Evolutionary conservation across 805 yeast species (phyloP), one percentile per base, ranked within the genome.

Genomic region (Zygotorulaspora sp.): DNA sequence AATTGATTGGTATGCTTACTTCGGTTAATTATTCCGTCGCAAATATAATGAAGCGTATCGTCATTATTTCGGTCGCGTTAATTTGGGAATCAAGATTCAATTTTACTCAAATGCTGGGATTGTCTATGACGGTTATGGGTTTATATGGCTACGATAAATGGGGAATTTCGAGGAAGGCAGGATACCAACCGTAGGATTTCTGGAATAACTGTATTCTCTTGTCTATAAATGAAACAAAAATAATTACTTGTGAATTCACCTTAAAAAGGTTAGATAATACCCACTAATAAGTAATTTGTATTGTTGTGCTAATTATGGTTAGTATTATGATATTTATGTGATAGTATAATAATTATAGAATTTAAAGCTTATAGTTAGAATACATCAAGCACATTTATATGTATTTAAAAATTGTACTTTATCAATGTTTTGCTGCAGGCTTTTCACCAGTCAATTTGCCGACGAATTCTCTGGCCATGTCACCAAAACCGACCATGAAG

Each of bases 401-500:
- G n/a, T n/a, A n/a, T n/a, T n/a, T 25, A 4, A 15, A 23, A 14
- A 2, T 12, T 31, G 24, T 15, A 18, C 20, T 14, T 21, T 9
- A 27, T 25, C 20, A 41, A 27, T 62, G 67, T 34, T 60, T 62
- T 10, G 61, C 74, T 30, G 52, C 68, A 30, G 83, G 82, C 31
- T 35, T 41, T 24, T 78, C 77, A 36, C 84, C 84, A 4, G 85
- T 78, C 43, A 80, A 38, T 40, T 63, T 71, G 21, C 72, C 85
- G 35, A 82, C 82, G 40, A 71, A 70, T 39, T 80, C 87, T 62
- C 78, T 82, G 22, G 88, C 88, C 65, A 88, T 85, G 59, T 92
- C 98, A 62, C 97, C 98, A 50, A 92, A 78, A 9, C 96, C 96
- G 43, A 90, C 97, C 97, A 90, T 90, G 64, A 95, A 90, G 31